Evolutionary conservation across 805 yeast species (phyloP), one percentile per base, ranked within the genome.

Genomic region (Tetrapisispora phaffii): DNA sequence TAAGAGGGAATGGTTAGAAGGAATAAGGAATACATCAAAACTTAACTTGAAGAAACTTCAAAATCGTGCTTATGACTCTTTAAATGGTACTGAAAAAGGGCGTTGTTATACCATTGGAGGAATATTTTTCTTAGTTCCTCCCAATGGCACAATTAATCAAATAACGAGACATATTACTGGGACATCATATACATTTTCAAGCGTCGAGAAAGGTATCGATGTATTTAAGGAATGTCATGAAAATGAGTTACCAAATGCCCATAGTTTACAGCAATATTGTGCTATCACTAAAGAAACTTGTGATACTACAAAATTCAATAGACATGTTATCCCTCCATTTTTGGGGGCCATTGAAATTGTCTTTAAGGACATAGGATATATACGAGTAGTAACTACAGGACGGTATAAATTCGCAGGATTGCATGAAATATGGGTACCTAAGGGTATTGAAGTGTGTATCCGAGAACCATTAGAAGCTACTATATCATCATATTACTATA

Each of bases 291-390:
- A 48, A 10, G 36, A 17, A 6, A 22, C 50, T 12, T 46, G 55
- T 26, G 35, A 50, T 20, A 50, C 47, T 33, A 52, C 58, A 1
- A 56, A 65, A 2, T 55, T 71, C 50, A 62, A 57, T 1, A 63
- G 77, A 46, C 80, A 72, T 49, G 67, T 75, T 2, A 68, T 84
- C 3, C 90, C 93, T 0, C 85, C 86, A n/a, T 83, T 83, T 52
- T 67, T 63, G 47, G 90, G 90, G 0, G 58, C 74, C 4, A 64
- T 84, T 9, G 94, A 84, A 53, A 54, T 84, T 23, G 82, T 84
- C 2, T 52, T 84, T 9, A 76, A 75, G 43, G 79, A 78, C 48
- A 57, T 79, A n/a, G 93, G 93, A 0, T 79, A 72, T 52, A 49
- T 83, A 2, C 73, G 77, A 32, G 58, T 84, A 15, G 71, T 70